Evolutionary conservation across 2,329 filamentous ascomycete genomes (phyloP), one percentile per base, ranked within the genome.

Genomic region (Catunica adiposa): DNA sequence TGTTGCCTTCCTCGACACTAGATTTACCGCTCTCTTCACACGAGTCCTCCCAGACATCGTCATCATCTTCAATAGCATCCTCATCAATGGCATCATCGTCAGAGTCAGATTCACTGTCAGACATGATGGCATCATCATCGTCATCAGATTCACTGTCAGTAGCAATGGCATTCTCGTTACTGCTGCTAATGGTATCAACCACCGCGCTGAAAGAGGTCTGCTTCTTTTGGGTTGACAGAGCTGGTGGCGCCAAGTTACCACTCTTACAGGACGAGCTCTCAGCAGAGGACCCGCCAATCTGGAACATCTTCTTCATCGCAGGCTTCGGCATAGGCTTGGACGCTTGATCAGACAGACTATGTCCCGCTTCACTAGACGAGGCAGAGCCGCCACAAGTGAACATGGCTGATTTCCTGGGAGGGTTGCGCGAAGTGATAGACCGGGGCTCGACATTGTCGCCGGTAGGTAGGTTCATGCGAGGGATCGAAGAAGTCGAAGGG

Each of bases 11-110:
- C 59, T 92, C 86, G 53, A 89, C 76, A 65, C 86, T 94, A 1
- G 86, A 86, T 62, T 86, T 84, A 57, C 83, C 85, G 65, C 85
- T 92, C 62, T 94, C 86, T 59, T 86, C 85, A 22, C 86, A 79
- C 0, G 83, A 87, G 63, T 78, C 73, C 63, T 83, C 75, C 72
- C 79, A 78, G 55, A 79, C 79, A 51, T 69, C n/a, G n/a, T n/a
- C 79, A 58, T 67, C 74, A 59, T 79, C 75, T n/a, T 81, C 79
- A 14, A 42, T 44, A 26, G 31, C 54, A 55, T 85, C 82, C 53
- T 84, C 81, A 54, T 85, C 83, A 61, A 83, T 78, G 54, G 78
- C 79, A 53, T 83, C 83, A 1, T 75, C 76, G 46, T 59, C 53
- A 54, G 29, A 34, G 11, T 34, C 29, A 5, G 29, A 34, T 11